Conservation (phyloP, 345 rosid genomes). For the Schrenkiella parvula region DNA sequence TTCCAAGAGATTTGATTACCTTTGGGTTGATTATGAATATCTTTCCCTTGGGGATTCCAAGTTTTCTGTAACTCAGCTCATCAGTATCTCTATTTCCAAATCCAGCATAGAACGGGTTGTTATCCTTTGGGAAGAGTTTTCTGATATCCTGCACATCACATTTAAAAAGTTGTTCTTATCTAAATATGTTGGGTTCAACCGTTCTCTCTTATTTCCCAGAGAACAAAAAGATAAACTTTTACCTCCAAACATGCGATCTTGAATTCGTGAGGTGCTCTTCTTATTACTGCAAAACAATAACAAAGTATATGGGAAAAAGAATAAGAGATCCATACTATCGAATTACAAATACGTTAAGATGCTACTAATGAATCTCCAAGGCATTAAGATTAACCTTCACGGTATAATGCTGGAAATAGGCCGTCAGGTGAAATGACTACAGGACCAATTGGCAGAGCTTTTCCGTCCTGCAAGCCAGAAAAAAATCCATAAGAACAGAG, state of each 20-base stretch:
- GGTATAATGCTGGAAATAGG: conserved; percentile 77
- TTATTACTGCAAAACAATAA: conserved; percentile 53
- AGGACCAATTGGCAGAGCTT: conserved; percentile 82
- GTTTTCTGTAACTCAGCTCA: conserved; percentile 83
- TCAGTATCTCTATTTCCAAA: conserved; percentile 93
- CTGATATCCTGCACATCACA: conserved; percentile 60
- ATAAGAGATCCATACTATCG: background rate
- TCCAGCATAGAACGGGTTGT: conserved; percentile 94
- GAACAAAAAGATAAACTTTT: background rate
- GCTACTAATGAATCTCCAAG: conserved; percentile 11
- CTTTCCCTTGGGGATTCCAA: conserved; percentile 91
- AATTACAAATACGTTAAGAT: background rate
- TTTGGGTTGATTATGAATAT: conserved; percentile 89
- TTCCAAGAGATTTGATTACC: conserved; percentile 38
- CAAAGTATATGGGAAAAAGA: background rate
- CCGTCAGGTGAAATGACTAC: conserved; percentile 93
- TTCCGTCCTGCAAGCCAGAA: conserved; percentile 64
- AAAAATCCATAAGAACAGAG: background rate
- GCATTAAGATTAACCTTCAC: conserved; percentile 58
- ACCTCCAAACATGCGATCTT: conserved; percentile 95
- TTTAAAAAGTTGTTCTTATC: background rate
- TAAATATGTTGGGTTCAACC: background rate
- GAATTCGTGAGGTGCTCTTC: conserved; percentile 96
- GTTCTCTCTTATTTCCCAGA: background rate
- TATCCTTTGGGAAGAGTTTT: conserved; percentile 77